Conservation (phyloP, 2,329 filamentous ascomycete genomes). For the Penicillium rolfsii region DNA sequence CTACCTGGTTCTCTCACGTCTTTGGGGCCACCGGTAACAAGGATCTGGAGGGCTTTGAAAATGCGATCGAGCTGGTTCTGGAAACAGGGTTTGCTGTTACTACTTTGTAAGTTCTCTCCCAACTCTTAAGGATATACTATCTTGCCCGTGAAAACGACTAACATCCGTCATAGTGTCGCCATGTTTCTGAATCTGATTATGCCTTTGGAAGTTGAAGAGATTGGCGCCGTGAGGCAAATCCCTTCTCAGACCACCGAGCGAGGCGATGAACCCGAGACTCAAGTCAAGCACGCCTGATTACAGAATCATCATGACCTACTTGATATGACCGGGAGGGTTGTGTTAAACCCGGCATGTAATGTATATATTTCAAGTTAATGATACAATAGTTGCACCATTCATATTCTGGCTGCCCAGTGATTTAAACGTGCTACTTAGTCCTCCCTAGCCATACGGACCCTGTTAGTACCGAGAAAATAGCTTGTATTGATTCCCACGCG, state of each 20-base stretch:
- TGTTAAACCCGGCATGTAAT: background rate
- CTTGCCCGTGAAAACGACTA: background rate
- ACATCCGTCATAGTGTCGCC: background rate
- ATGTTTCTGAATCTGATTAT: background rate
- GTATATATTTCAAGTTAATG: background rate
- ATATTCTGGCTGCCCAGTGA: background rate
- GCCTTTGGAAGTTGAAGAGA: background rate
- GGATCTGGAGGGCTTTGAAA: background rate
- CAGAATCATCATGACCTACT: background rate
- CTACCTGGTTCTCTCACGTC: background rate
- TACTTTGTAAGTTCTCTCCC: background rate
- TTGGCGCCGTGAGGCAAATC: background rate
- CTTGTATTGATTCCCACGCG: too few relatives aligned
- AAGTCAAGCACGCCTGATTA: background rate
- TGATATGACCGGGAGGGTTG: background rate
- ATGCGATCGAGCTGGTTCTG: background rate
- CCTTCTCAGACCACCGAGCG: constrained; percentile 7
- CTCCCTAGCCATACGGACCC: background rate
- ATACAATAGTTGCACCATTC: background rate
- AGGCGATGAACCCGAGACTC: background rate
- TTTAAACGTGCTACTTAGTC: background rate
- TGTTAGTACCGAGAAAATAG: background rate
- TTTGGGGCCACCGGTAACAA: background rate
- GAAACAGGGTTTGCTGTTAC: background rate
- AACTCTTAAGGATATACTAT: background rate